phyloP scores from a whole-genome alignment of 2,329 filamentous ascomycete species.

The Grosmannia serpens region DNA sequence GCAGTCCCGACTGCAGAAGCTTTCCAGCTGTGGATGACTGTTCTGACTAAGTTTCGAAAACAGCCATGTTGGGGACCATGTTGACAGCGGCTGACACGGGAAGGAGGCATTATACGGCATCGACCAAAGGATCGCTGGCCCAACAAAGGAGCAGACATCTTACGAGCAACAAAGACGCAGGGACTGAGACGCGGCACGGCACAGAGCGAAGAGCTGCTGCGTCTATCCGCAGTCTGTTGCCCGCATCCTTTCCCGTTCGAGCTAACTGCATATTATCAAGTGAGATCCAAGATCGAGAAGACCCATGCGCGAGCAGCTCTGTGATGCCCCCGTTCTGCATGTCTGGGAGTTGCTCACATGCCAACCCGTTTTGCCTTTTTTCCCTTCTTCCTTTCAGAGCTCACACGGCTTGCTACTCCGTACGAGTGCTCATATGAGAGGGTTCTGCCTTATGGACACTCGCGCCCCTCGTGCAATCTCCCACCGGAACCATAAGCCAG shows the following conservation, averaged over 20 bases:
- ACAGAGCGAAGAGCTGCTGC: background rate
- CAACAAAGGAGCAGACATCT: too few relatives aligned
- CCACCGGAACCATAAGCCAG: background rate
- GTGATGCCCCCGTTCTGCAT: background rate
- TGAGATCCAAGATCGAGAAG: background rate
- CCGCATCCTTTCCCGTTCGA: background rate
- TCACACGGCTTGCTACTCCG: background rate
- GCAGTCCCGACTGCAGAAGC: too few relatives aligned
- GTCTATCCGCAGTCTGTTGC: too few relatives aligned
- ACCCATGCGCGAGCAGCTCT: background rate
- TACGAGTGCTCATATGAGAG: background rate
- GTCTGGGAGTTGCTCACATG: too few relatives aligned
- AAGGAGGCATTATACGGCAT: too few relatives aligned
- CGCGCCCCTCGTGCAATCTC: background rate
- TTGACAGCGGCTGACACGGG: too few relatives aligned
- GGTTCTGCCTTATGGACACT: background rate
- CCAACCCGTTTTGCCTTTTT: background rate
- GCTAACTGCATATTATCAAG: background rate
- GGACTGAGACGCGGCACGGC: background rate
- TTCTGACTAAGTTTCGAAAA: too few relatives aligned
- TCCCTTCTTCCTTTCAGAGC: background rate
- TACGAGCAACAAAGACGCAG: background rate
- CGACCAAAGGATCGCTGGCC: too few relatives aligned
- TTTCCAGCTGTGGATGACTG: too few relatives aligned
- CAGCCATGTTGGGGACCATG: too few relatives aligned